These are phyloP conservation scores for Coemansia javaensis DNA, from an alignment of 192 early-diverging fungal species.

Conservation along the genomic window DNA sequence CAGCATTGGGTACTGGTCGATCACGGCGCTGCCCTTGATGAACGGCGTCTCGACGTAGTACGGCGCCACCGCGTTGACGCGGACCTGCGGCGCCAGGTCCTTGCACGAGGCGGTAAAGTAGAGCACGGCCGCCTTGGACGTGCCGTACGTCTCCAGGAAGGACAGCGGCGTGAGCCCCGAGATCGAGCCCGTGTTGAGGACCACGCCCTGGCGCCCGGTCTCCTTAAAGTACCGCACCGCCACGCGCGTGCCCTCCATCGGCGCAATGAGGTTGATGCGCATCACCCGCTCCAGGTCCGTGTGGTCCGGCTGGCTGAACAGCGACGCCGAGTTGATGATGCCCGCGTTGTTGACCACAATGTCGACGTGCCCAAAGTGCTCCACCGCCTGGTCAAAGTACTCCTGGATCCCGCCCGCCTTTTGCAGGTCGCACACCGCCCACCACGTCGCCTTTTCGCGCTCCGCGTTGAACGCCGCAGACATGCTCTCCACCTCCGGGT, in stretches of 20 bases:
- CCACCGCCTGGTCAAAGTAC: slow-evolving; percentile 39
- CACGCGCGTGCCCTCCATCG: slow-evolving; percentile 68
- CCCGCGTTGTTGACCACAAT: slow-evolving; percentile 64
- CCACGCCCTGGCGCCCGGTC: slow-evolving; percentile 53
- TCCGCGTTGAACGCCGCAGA: not conserved
- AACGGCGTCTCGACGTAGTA: slow-evolving; percentile 54
- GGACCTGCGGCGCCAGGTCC: slow-evolving; percentile 44
- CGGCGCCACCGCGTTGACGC: slow-evolving; percentile 61
- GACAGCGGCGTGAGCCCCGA: slow-evolving; percentile 54
- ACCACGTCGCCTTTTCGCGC: not conserved
- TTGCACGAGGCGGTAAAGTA: slow-evolving; percentile 53
- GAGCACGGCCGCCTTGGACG: slow-evolving; percentile 70
- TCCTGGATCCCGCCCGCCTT: slow-evolving; percentile 10
- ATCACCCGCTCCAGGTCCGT: slow-evolving; percentile 53
- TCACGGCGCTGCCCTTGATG: slow-evolving; percentile 29
- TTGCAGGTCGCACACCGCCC: not conserved
- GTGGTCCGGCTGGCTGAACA: slow-evolving; percentile 42
- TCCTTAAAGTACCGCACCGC: slow-evolving; percentile 56
- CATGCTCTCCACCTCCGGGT: not conserved
- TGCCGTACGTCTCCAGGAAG: slow-evolving; percentile 65
- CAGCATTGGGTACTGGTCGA: slow-evolving; percentile 15
- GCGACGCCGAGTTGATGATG: slow-evolving; percentile 40
- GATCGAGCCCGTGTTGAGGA: slow-evolving; percentile 70
- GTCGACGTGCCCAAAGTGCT: slow-evolving; percentile 53
- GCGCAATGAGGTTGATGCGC: slow-evolving; percentile 67